These are phyloP conservation scores for Plasmopara muralis DNA, from an alignment of 352 stramenopile species.

Conservation along the genomic window DNA sequence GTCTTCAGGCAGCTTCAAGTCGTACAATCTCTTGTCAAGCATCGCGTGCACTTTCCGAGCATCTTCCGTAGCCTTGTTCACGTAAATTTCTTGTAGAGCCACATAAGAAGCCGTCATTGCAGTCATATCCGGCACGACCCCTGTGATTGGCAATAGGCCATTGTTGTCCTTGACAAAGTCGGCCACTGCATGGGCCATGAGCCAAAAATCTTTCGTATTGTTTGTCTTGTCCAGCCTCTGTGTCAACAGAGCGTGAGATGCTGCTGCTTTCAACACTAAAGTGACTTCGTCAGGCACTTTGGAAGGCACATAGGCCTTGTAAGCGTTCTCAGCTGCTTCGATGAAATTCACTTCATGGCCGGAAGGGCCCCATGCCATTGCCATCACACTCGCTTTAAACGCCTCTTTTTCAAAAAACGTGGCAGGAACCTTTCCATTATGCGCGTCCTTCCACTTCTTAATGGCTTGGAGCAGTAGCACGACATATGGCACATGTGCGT, in stretches of 20 bases:
- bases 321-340: conserved; percentile 89
- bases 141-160: conserved; percentile 76
- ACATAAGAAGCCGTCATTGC: conserved; percentile 93
- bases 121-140: conserved; percentile 96
- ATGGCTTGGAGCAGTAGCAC: conserved; percentile 84
- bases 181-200: conserved; percentile 61
- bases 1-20: conserved; percentile 25
- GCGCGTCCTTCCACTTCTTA: conserved; percentile 44
- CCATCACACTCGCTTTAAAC: conserved; percentile 77
- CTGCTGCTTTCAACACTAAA: conserved; percentile 41
- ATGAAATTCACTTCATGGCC: conserved; percentile 94
- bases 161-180: conserved; percentile 75
- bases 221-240: conserved; percentile 31
- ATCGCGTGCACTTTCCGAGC: conserved; percentile 32
- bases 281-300: conserved; percentile 78
- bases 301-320: conserved; percentile 86
- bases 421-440: conserved; percentile 43
- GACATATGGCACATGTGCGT: conserved; percentile 91
- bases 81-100: conserved; percentile 91
- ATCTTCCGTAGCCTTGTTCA: conserved; percentile 82
- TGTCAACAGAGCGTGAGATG: conserved; percentile 15
- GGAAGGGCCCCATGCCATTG: conserved; percentile 39
- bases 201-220: conserved; percentile 65
- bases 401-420: conserved; percentile 87
- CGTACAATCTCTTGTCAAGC: conserved; percentile 25